Base-by-base conservation (phyloP, 2,329 filamentous ascomycete species). In the Epichloe typhina region DNA sequence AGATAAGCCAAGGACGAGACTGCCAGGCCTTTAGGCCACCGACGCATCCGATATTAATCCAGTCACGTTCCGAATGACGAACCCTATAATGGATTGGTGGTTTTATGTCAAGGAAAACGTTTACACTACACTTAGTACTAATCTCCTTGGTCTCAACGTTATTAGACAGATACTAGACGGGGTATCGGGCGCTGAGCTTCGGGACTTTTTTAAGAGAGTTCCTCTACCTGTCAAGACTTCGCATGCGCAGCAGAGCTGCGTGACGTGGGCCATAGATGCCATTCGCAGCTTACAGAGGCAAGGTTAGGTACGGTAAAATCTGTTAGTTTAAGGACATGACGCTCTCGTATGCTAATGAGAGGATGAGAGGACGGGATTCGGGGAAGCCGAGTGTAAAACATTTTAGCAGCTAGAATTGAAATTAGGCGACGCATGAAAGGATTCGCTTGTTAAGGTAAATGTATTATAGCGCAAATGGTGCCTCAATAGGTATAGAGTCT, bases 191-290 rank as follows among this genome's bases (percentile, higher is more conserved):
- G 46, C 50, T 13, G 55, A 63, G 19, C 46, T 66, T 6, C 15
- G n/a, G 2, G 50, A 37, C 0, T 0, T 47, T 66, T 61, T 66
- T 19, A 46, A 38, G 1, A 31, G 11, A 9, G 48, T 66, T 35
- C 60, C 57, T 15, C 46, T 64, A 3, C 64, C 64, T 1, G 52
- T 57, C 0, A 66, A 63, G 52, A 61, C 66, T 21, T 62, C 51
- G 15, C 44, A 66, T 46, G 64, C 63, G 0, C 64, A 66, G 41
- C 61, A 66, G 53, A 65, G 62, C 51, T 65, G 63, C n/a, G 63
- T 66, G 46, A 62, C 62, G 12, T 66, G 64, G 63, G 53, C 47
- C n/a, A 47, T 55, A 21, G 50, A 59, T 52, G 63, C 63, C 1
- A 58, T 66, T 7, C 48, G 36, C 6, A 52, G 48, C 0, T 45